These are phyloP conservation scores for Penicillium dipodomyicola DNA, from an alignment of 495 filamentous ascomycete species.

Conservation along the genomic window DNA sequence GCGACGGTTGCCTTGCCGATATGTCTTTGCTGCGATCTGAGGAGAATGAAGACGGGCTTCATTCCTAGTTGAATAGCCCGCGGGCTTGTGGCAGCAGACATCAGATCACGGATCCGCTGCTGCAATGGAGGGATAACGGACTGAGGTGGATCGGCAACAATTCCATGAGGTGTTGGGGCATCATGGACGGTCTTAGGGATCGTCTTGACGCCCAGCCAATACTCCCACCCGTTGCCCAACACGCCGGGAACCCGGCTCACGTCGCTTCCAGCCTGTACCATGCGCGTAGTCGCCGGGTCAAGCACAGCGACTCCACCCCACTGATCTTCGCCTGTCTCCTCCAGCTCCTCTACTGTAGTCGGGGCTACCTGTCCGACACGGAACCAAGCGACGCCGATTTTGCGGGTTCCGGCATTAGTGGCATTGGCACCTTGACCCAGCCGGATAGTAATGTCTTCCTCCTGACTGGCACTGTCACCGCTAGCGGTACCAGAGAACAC, in stretches of 20 bases:
- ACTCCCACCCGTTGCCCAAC: constrained; percentile 74
- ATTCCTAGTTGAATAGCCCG: constrained; percentile 81
- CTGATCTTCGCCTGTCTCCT: constrained; percentile 58
- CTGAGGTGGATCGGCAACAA: constrained; percentile 45
- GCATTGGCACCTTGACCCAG: constrained; percentile 36
- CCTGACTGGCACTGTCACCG: constrained; percentile 55
- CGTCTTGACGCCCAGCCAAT: constrained; percentile 74
- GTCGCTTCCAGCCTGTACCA: constrained; percentile 83
- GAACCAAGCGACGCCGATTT: constrained; percentile 81
- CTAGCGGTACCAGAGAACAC: constrained; percentile 60
- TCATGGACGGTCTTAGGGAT: constrained; percentile 43
- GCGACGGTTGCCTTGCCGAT: constrained; percentile 86
- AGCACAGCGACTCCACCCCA: constrained; percentile 86
- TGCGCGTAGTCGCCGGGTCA: constrained; percentile 77
- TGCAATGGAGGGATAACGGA: constrained; percentile 65
- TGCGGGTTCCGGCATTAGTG: constrained; percentile 30
- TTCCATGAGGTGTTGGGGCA: constrained; percentile 39
- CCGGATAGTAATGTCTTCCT: constrained; percentile 61
- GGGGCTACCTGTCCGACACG: constrained; percentile 70
- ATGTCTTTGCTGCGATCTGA: constrained; percentile 84
- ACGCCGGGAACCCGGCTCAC: constrained; percentile 73
- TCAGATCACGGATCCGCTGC: constrained; percentile 76
- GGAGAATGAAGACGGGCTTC: constrained; percentile 81
- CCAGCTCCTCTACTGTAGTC: constrained; percentile 51
- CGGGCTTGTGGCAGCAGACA: constrained; percentile 83